phyloP scores from a whole-genome alignment of 1,284 basidiomycete species.

The Sporisorium iseilematis-ciliati region DNA sequence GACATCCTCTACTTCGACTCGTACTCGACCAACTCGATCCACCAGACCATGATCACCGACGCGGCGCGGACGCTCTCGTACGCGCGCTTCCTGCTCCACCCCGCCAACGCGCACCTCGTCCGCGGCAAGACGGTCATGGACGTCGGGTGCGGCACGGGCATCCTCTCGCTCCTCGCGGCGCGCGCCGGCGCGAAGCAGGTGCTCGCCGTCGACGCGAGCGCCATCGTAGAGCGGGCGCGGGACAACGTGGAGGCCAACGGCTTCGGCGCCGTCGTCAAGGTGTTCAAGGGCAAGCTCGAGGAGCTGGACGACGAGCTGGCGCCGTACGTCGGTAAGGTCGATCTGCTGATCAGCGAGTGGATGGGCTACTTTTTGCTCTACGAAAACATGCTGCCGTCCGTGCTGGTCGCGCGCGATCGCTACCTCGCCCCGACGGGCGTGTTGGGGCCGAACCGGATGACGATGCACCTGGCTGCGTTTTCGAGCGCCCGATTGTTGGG shows the following conservation, averaged over 20 bases:
- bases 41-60: slow-evolving; percentile 79
- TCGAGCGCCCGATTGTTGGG: slow-evolving; percentile 81
- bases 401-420: slow-evolving; percentile 85
- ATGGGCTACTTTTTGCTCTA: slow-evolving; percentile 81
- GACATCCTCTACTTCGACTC: slow-evolving; percentile 95
- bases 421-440: slow-evolving; percentile 79
- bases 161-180: slow-evolving; percentile 92
- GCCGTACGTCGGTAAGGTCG: slow-evolving; percentile 78
- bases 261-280: slow-evolving; percentile 79
- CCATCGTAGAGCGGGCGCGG: slow-evolving; percentile 84
- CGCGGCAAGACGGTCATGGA: slow-evolving; percentile 89
- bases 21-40: slow-evolving; percentile 86
- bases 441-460: slow-evolving; percentile 91
- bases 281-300: slow-evolving; percentile 89
- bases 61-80: slow-evolving; percentile 93
- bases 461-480: slow-evolving; percentile 85
- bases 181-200: slow-evolving; percentile 91
- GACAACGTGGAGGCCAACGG: slow-evolving; percentile 85
- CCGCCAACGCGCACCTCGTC: slow-evolving; percentile 83
- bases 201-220: slow-evolving; percentile 91
- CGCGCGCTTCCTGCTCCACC: slow-evolving; percentile 83
- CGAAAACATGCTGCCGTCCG: slow-evolving; percentile 97
- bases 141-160: slow-evolving; percentile 78
- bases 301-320: slow-evolving; percentile 79
- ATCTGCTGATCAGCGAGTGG: slow-evolving; percentile 96